Conservation (phyloP, 305 asterid species). For the Solanum hybrid region DNA sequence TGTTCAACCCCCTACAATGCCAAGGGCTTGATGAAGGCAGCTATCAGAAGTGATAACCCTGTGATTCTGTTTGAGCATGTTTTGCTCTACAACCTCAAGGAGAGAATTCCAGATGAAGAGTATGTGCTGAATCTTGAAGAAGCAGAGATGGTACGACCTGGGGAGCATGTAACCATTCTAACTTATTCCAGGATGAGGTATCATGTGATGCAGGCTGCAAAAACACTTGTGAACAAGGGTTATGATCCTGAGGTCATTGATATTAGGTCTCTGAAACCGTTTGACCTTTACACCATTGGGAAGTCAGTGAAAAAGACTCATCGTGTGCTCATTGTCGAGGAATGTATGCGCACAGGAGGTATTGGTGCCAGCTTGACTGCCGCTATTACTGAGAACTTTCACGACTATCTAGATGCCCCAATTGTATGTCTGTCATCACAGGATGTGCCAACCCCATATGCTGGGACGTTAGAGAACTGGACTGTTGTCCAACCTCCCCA, state of each 20-base stretch:
- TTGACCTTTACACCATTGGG: conserved; percentile 60
- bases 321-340: conserved; percentile 60
- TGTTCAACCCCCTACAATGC: conserved; percentile 71
- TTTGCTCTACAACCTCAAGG: conserved; percentile 57
- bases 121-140: conserved; percentile 53
- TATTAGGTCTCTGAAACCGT: conserved; percentile 64
- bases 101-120: conserved; percentile 69
- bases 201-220: conserved; percentile 73
- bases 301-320: conserved; percentile 68
- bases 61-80: conserved; percentile 66
- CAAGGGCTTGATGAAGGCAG: conserved; percentile 66
- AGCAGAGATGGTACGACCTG: conserved; percentile 66
- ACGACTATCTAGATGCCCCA: conserved; percentile 64
- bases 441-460: conserved; percentile 75
- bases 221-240: conserved; percentile 61
- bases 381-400: conserved; percentile 48
- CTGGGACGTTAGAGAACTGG: conserved; percentile 59
- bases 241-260: conserved; percentile 69
- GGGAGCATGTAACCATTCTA: conserved; percentile 50
- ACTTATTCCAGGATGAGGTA: conserved; percentile 72
- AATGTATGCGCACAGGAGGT: conserved; percentile 75
- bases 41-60: conserved; percentile 62
- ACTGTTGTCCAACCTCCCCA: conserved; percentile 65
- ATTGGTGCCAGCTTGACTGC: conserved; percentile 74
- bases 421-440: conserved; percentile 61